Conservation (phyloP, 371 early-diverging fungal species). For the Funneliformis caledonium region DNA sequence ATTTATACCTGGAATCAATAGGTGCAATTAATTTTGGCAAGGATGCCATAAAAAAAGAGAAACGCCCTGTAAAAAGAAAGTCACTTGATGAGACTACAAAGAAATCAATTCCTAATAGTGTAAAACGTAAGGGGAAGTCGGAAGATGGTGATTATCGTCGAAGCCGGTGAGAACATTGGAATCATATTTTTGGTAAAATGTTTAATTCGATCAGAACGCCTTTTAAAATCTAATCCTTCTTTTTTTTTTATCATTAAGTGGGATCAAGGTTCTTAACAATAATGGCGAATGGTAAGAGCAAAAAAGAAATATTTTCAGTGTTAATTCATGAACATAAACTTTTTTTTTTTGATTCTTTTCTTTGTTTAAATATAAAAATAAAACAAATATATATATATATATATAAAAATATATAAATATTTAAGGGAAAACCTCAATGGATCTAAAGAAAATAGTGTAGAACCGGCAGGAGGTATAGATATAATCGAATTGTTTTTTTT, state of each 20-base stretch:
- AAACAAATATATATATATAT: background rate
- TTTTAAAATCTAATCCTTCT: background rate
- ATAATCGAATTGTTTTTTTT: background rate
- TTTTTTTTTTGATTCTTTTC: background rate
- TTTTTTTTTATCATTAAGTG: background rate
- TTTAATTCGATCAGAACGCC: background rate
- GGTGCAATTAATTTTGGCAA: constrained; percentile 79
- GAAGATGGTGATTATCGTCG: background rate
- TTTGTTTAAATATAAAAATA: too few relatives aligned
- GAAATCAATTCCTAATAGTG: background rate
- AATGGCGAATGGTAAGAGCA: background rate
- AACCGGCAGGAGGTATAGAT: background rate
- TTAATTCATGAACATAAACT: background rate
- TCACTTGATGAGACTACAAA: background rate
- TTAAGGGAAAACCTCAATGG: background rate
- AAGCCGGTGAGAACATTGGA: background rate
- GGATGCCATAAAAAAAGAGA: constrained; percentile 36
- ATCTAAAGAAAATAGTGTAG: background rate
- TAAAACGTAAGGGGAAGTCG: constrained; percentile 4
- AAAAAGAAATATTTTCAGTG: background rate
- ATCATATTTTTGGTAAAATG: background rate
- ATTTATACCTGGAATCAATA: constrained; percentile 78
- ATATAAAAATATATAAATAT: too few relatives aligned
- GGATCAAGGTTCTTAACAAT: background rate
- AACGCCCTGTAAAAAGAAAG: background rate